Evolutionary conservation across 768 basidiomycete species (phyloP), one percentile per base, ranked within the genome.

Genomic region (Pilatotrama ljubarskyi): DNA sequence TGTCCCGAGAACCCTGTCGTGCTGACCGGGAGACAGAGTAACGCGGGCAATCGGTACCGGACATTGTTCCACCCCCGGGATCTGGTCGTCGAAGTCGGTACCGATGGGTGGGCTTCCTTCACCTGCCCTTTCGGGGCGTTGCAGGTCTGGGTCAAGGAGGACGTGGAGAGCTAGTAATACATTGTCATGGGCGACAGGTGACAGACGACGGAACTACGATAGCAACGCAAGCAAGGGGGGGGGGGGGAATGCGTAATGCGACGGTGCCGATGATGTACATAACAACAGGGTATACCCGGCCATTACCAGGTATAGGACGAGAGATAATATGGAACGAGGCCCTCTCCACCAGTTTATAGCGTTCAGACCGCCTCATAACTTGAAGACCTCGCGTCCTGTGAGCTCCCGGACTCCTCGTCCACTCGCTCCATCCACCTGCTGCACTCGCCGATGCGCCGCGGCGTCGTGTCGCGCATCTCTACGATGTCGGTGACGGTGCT

Each of bases 71-170:
- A 80, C 5, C 68, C 75, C 46, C 58, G 76, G n/a, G 80, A 76
- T 18, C 70, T 69, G 20, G 17, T 17, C 13, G 75, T 85, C 6
- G 68, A 74, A 25, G 80, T 83, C 53, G 78, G 83, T 62, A 54
- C 63, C 10, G 72, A 78, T n/a, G 90, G 89, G 8, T 87, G 86
- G 87, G 88, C 84, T 0, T 65, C 68, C 5, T 91, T 91, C 66
- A 77, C 82, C 38, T 89, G 87, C 68, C 78, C 78, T 20, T 74
- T 78, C 6, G 80, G 79, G 41, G 73, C 71, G 29, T 78, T 88
- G 3, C 81, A 87, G 67, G 81, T 91, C 15, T 91, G 89, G 88
- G 72, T 78, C 17, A 69, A 24, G 11, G 55, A 56, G 8, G 47
- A 29, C 0, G 3, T 29, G 44, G 35, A 40, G 11, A 26, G 24